phyloP scores from a whole-genome alignment of 192 early-diverging fungal species.

The Backusella tarrabulga region DNA sequence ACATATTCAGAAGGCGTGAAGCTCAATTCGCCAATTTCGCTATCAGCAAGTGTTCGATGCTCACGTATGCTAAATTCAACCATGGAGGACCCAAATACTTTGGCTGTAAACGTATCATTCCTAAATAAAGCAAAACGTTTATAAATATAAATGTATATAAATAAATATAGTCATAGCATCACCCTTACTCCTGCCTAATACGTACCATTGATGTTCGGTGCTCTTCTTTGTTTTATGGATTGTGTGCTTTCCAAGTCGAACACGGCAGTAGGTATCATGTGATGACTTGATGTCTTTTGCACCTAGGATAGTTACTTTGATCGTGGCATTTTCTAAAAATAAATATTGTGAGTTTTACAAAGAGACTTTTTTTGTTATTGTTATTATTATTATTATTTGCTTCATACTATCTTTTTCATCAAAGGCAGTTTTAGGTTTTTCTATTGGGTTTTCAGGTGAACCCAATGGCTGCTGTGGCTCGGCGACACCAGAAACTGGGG shows the following conservation, averaged over 20 bases:
- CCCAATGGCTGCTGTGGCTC: not conserved
- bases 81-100: conserved; percentile 26
- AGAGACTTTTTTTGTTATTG: not conserved
- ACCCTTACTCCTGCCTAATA: not conserved
- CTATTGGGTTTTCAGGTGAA: not conserved
- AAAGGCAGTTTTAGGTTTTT: not conserved
- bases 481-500: not conserved
- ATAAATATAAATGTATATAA: not conserved
- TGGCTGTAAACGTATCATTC: conserved; percentile 22
- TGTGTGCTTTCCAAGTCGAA: conserved; percentile 53
- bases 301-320: conserved; percentile 41
- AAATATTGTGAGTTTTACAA: not conserved
- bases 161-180: not conserved
- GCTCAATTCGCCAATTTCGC: conserved; percentile 57
- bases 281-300: conserved; percentile 41
- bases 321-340: conserved; percentile 34
- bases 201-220: conserved; percentile 55
- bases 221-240: conserved; percentile 76
- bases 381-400: not conserved
- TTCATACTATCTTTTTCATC: conserved; percentile 13
- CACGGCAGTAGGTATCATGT: conserved; percentile 61
- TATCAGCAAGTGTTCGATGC: conserved; percentile 60
- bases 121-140: conserved; percentile 3
- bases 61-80: conserved; percentile 60
- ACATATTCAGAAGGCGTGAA: conserved; percentile 53